phyloP scores from a whole-genome alignment of 345 rosid genomes.

The Eucalyptus sideroxylon region DNA sequence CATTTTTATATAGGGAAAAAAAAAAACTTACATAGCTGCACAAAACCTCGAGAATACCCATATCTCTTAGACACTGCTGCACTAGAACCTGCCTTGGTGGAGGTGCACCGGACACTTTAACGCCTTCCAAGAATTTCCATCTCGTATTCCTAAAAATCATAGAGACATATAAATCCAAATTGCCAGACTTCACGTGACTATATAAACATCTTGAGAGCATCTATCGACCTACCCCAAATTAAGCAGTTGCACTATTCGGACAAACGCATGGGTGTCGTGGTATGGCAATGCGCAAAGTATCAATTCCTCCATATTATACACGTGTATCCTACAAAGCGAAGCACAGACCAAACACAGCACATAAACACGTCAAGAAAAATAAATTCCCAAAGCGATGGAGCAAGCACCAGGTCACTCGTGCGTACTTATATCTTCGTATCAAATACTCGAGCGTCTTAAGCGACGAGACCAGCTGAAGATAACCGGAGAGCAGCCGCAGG shows the following conservation, averaged over 20 bases:
- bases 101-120: constrained; percentile 80
- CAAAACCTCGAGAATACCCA: constrained; percentile 70
- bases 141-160: constrained; percentile 49
- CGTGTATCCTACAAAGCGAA: constrained; percentile 48
- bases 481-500: constrained; percentile 57
- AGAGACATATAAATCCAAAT: neutral
- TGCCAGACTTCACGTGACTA: neutral
- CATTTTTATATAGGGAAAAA: neutral
- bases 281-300: constrained; percentile 72
- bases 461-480: constrained; percentile 51
- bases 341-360: neutral
- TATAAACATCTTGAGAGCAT: neutral
- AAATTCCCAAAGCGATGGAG: neutral
- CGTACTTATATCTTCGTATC: constrained; percentile 85
- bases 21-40: constrained; percentile 66
- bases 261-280: constrained; percentile 85
- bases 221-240: constrained; percentile 44
- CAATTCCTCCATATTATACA: constrained; percentile 67
- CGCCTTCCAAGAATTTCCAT: constrained; percentile 88
- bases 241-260: constrained; percentile 67
- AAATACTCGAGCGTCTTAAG: constrained; percentile 84
- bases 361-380: neutral
- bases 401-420: neutral
- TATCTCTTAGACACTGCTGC: constrained; percentile 81
- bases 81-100: constrained; percentile 75